Evolutionary conservation across 2,329 filamentous ascomycete genomes (phyloP).

Genomic region (Penicillium olsonii): DNA sequence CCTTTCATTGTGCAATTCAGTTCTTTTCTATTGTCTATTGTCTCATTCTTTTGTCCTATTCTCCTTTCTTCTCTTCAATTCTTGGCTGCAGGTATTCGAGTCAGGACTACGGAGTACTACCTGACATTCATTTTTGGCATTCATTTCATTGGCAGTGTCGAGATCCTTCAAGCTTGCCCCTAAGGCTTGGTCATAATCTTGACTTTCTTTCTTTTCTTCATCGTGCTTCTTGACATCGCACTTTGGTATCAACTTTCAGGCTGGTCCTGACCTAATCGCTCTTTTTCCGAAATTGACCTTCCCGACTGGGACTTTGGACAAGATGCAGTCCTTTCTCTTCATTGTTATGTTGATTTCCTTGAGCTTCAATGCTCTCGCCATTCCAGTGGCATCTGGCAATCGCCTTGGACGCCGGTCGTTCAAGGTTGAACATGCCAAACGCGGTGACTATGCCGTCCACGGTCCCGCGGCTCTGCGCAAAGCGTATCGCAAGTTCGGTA

Average conservation of each 20-base stretch:
- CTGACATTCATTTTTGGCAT: no score
- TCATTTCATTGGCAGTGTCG: slow-evolving; percentile 11
- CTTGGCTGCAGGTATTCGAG: slow-evolving; percentile 11
- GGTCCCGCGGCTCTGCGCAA: slow-evolving; percentile 65
- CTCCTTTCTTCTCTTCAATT: slow-evolving; percentile 1
- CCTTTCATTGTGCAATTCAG: neutral
- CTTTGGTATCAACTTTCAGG: slow-evolving; percentile 6
- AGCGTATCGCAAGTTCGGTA: slow-evolving; percentile 68
- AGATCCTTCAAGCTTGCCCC: neutral
- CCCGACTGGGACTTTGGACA: slow-evolving; percentile 6
- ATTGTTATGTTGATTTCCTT: slow-evolving; percentile 33
- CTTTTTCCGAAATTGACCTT: slow-evolving; percentile 5
- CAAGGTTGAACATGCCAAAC: slow-evolving; percentile 60
- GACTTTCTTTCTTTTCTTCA: neutral
- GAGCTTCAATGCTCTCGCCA: slow-evolving; percentile 34
- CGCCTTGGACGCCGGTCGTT: slow-evolving; percentile 52
- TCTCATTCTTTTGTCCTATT: neutral
- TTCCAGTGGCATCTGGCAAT: slow-evolving; percentile 28
- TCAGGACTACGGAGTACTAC: slow-evolving; percentile 19
- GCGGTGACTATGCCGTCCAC: slow-evolving; percentile 58
- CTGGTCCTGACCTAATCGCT: slow-evolving; percentile 18
- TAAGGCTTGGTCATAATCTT: neutral
- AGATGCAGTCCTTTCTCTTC: slow-evolving; percentile 32
- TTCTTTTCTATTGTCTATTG: neutral
- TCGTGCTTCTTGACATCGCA: slow-evolving; percentile 1